Evolutionary conservation across 495 filamentous ascomycete species (phyloP), one percentile per base, ranked within the genome.

Genomic region (Penicillium odoratum): DNA sequence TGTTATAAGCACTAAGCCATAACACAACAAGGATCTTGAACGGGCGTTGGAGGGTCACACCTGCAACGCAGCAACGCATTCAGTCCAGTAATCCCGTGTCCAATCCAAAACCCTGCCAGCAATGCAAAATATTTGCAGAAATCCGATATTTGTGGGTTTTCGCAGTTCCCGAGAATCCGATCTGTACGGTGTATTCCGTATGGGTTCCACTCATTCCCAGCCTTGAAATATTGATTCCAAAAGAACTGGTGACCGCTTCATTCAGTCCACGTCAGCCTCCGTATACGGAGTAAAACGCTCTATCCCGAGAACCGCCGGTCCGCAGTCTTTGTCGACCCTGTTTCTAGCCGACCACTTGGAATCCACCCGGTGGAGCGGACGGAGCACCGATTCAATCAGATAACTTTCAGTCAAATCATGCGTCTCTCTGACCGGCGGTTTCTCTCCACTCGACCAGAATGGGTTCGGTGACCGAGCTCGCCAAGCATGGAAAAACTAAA

Each of bases 351-450:
- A 46, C 47, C 43, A 31, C 21, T 55, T 38, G 33, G 57, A 66
- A 63, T 42, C 65, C 63, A 65, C 62, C 40, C 4, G 40, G 63
- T 66, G 63, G 63, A 66, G 66, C 56, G 16, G 38, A 44, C 51
- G 66, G 60, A 61, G 63, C 55, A 61, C 63, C 66, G 60, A 68
- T 68, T 58, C 62, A 68, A 63, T 68, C 66, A 62, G 66, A 66
- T 69, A 64, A 66, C 58, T 60, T 10, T 56, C 58, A 59, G 56
- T 55, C 65, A 63, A 63, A 63, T 68, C 59, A 63, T 36, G 52
- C 44, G 38, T 51, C 33, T 49, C 31, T 54, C 49, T 53, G 25
- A 13, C 28, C 50, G 52, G 59, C 36, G 57, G 33, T 44, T 52
- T 59, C 25, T 59, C 56, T 57, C 62, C 65, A 68, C 56, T 42